Base-by-base conservation (phyloP, 2,329 filamentous ascomycete species). In the Aspergillus sp. region DNA sequence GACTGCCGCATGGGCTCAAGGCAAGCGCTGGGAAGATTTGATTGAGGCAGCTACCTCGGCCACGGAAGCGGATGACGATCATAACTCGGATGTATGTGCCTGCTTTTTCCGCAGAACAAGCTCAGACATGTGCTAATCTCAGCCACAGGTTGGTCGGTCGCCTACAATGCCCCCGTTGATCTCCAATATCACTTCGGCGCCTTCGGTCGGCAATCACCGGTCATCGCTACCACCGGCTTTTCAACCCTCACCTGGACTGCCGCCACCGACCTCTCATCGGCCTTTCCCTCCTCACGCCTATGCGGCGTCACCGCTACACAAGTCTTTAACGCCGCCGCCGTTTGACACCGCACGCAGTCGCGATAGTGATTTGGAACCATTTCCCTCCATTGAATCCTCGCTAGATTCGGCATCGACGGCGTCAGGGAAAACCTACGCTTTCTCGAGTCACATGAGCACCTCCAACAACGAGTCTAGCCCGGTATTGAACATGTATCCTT, bases 21-120 rank as follows among this genome's bases (percentile, higher is more conserved):
- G 91, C 66, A 96, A 95, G 79, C 85, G 94, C 70, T 98, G 94
- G 95, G 92, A 96, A 77, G 94, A 98, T 76, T 83, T 98, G 62
- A 96, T 98, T 66, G 93, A 97, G 77, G 94, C 94, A 55, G 94
- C 91, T 57, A 92, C 94, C 32, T 96, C 92, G 63, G 92, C 93
- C 27, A 96, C 92, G 3, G 93, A 96, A 78, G 94, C 89, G 70
- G 85, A 95, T 72, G 92, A 96, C 74, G 92, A 95, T 65, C 78
- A 83, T 72, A 91, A 93, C 66, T 80, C 85, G 72, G 93, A 96
- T 76, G 86, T 94, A 50, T 5, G 36, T 27, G 32, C 62, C 25
- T 38, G 41, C 47, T n/a, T 19, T 13, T 32, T 42, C 5, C 21
- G 21, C 50, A 65, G 32, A 68, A 65, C 69, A 64, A 2, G 13